Evolutionary conservation across 345 rosid genomes (phyloP).

Genomic region (Eucalyptus regnans): DNA sequence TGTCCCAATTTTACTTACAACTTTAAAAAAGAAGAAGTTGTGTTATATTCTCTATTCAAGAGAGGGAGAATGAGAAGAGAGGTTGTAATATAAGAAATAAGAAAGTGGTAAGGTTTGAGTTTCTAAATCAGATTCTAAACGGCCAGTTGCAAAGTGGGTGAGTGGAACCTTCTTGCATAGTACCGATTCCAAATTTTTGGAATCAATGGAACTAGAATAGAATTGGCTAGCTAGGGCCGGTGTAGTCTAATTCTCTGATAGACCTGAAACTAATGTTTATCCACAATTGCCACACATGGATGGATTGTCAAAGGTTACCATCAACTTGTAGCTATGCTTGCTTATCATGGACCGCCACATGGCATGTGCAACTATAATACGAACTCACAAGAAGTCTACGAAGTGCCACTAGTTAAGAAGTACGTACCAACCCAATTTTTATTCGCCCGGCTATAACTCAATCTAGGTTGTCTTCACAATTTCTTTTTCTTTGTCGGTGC

Average conservation of each 20-base stretch:
- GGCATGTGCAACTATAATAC: not conserved
- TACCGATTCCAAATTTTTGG: not conserved
- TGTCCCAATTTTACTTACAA: not conserved
- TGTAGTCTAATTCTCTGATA: not conserved
- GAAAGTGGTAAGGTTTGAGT: not conserved
- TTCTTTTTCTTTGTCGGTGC: not conserved
- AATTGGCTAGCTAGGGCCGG: fast-evolving
- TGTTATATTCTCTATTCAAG: not conserved
- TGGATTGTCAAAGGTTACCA: not conserved
- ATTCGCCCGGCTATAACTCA: not conserved
- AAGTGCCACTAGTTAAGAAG: not conserved
- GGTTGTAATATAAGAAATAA: not conserved
- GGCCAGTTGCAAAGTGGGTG: fast-evolving
- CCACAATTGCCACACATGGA: too few species aligned
- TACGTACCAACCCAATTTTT: not conserved
- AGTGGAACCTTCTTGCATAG: not conserved
- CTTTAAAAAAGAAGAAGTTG: fast-evolving
- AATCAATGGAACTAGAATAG: not conserved
- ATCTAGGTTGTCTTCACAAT: not conserved
- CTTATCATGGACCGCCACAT: fast-evolving
- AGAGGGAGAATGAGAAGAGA: not conserved
- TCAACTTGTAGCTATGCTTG: not conserved
- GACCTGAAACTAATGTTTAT: too few species aligned
- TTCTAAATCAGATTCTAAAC: not conserved
- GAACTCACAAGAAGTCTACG: not conserved